A percentile compares a stretch with the other conserved stretches of the same genome.
Evolutionary conservation across 1,284 basidiomycete genomes (phyloP).

Genomic region (Takashimella tepidaria): DNA sequence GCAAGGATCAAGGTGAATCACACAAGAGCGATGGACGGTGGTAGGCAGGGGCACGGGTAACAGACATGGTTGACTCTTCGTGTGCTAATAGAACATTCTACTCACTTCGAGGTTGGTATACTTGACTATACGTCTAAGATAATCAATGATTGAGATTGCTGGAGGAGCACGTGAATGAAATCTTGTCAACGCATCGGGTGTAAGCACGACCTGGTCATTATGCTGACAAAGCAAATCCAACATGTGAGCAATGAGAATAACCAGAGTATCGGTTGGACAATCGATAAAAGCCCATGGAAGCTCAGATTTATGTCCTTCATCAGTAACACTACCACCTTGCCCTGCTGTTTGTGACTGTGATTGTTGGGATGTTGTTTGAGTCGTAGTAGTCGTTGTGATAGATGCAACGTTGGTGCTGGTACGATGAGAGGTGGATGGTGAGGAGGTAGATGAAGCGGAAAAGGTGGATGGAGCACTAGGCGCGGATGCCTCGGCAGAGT

Average conservation of each 20-base stretch:
- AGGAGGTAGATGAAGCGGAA: neutral
- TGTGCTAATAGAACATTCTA: no score
- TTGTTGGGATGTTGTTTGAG: neutral
- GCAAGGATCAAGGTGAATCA: no score
- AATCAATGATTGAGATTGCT: slow-evolving; percentile 76
- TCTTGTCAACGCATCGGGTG: slow-evolving; percentile 60
- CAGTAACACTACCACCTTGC: neutral
- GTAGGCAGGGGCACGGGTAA: no score
- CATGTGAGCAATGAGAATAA: slow-evolving; percentile 89
- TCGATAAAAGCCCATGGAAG: slow-evolving; percentile 53
- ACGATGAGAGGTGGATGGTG: neutral
- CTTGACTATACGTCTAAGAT: slow-evolving; percentile 80
- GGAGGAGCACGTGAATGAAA: slow-evolving; percentile 90
- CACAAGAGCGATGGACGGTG: no score
- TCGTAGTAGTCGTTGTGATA: neutral
- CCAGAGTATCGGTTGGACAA: slow-evolving; percentile 71
- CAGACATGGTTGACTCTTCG: no score
- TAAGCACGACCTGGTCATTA: slow-evolving; percentile 74
- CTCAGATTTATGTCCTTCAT: slow-evolving; percentile 12
- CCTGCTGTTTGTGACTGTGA: neutral
- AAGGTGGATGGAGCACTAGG: neutral
- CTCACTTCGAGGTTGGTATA: slow-evolving; percentile 88
- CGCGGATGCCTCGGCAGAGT: no score
- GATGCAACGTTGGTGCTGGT: neutral
- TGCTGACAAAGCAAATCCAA: slow-evolving; percentile 82